These are phyloP conservation scores for Dysphania ambrosioides DNA, from an alignment of 148 eudicot genomes.

Conservation along the genomic window DNA sequence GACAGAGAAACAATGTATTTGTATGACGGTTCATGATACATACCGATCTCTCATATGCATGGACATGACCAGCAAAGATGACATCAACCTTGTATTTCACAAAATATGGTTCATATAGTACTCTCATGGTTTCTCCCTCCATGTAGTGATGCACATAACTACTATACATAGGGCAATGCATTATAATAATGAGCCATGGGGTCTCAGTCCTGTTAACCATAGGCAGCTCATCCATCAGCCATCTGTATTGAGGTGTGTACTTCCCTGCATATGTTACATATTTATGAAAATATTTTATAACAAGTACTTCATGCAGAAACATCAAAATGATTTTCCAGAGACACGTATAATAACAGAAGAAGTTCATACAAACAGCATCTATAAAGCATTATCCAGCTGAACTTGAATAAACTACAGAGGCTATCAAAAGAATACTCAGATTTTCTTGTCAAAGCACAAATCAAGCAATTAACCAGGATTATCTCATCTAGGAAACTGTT, in stretches of 20 bases:
- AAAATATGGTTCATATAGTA: slow-evolving; percentile 68
- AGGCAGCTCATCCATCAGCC: slow-evolving; percentile 53
- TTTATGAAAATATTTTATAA: too few species aligned
- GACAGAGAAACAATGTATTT: neutral
- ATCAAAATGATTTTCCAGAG: too few species aligned
- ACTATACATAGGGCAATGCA: slow-evolving; percentile 75
- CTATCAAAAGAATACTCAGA: too few species aligned
- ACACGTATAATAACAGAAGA: neutral
- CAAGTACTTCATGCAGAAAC: too few species aligned
- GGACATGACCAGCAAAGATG: slow-evolving; percentile 87
- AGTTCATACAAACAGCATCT: too few species aligned
- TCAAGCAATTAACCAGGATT: too few species aligned
- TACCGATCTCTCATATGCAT: slow-evolving; percentile 90
- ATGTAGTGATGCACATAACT: slow-evolving; percentile 78
- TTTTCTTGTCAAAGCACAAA: too few species aligned
- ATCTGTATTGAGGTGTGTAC: slow-evolving; percentile 77
- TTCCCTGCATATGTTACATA: slow-evolving; percentile 36
- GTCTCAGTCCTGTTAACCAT: slow-evolving; percentile 83
- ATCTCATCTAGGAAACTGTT: too few species aligned
- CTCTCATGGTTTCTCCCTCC: slow-evolving; percentile 97
- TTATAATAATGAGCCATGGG: slow-evolving; percentile 84
- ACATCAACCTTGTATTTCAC: slow-evolving; percentile 83
- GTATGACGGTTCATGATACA: slow-evolving; percentile 25
- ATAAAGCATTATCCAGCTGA: too few species aligned
- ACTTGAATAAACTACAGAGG: too few species aligned